These are phyloP conservation scores for Aspergillus coremiiformis DNA, from an alignment of 495 filamentous ascomycete genomes.

Conservation along the genomic window DNA sequence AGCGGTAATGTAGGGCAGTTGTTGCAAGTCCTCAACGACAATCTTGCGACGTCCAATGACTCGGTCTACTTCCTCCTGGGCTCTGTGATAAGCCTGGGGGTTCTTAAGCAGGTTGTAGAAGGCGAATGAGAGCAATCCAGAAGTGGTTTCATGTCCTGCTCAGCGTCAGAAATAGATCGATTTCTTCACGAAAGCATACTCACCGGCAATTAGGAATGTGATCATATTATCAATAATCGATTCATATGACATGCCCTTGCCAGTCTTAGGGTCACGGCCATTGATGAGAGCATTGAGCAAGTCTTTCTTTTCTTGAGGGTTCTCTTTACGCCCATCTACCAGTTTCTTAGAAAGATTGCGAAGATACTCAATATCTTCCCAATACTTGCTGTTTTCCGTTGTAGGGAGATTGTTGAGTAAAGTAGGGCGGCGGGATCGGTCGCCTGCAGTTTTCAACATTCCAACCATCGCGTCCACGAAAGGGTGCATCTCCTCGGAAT, in stretches of 20 bases:
- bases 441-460: conserved; percentile 48
- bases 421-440: conserved; percentile 42
- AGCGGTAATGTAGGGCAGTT: conserved; percentile 56
- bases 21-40: conserved; percentile 58
- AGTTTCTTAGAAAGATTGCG: conserved; percentile 50
- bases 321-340: conserved; percentile 46
- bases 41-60: conserved; percentile 60
- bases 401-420: conserved; percentile 44
- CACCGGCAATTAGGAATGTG: conserved; percentile 58
- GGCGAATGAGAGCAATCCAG: conserved; percentile 45
- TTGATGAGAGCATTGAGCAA: conserved; percentile 63
- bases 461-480: conserved; percentile 60
- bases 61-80: conserved; percentile 58
- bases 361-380: conserved; percentile 49
- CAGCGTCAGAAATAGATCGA: conserved; percentile 3
- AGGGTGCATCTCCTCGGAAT: conserved; percentile 58
- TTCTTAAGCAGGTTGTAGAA: conserved; percentile 57
- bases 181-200: background rate
- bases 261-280: conserved; percentile 59
- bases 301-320: conserved; percentile 56
- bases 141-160: conserved; percentile 65
- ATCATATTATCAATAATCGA: conserved; percentile 63
- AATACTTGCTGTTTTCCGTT: conserved; percentile 48
- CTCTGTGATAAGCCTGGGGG: conserved; percentile 49
- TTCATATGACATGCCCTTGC: conserved; percentile 51